Evolutionary conservation across 305 asterid species (phyloP), one percentile per base, ranked within the genome.

Genomic region (Fraxinus greggii): DNA sequence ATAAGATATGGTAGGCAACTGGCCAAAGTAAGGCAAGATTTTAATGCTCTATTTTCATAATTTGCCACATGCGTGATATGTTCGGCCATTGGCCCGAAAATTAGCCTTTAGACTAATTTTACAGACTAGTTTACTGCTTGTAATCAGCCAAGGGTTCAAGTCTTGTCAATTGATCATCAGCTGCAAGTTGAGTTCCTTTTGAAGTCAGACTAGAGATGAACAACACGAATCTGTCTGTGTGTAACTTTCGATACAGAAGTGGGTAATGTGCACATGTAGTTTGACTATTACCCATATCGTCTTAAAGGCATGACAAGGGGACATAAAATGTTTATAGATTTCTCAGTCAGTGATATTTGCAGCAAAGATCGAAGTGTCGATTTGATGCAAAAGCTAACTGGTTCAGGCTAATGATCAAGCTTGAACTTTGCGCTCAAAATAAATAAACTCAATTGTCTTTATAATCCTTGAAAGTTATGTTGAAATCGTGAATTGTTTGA

Each of bases 1-100:
- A 17, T 78, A 67, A 80, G 79, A 21, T 67, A 7, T 67, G 65
- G 67, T 15, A 31, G 54, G 29, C 61, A 84, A 51, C 36, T 32
- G 21, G 15, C 69, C 36, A 72, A 48, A 85, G 33, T 65, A 28
- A 12, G 36, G 35, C 23, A 28, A 29, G 38, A 67, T 54, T 56
- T 83, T 21, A 35, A 38, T 54, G 48, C 21, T 0, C 78, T 78
- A 19, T 67, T 17, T 56, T 38, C 31, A 7, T 19, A 9, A 29
- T 31, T 78, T 78, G 23, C 8, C 5, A 78, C 5, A 24, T 4
- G 9, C 54, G 35, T 38, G 4, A 15, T 69, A 15, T 26, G 75
- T 29, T 69, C 3, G 8, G 23, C 75, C 33, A 69, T 69, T 67
- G 74, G 32, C 33, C 19, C 38, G 13, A 13, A 69, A 13, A 28